Evolutionary conservation across 140 eudicot genomes (phyloP).

Genomic region (Stevia rebaudiana): DNA sequence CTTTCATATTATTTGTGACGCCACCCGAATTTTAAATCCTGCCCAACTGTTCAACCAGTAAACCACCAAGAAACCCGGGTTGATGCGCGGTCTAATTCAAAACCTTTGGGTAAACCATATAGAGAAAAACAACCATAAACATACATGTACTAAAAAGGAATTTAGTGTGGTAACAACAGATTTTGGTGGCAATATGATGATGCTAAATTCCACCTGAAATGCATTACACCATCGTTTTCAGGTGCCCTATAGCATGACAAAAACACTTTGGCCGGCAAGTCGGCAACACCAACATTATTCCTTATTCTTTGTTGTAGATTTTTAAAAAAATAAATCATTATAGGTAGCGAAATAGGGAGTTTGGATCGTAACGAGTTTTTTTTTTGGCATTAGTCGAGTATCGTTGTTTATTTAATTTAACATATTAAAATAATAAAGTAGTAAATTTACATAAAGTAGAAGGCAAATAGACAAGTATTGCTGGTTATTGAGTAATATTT

Average conservation of each 20-base stretch:
- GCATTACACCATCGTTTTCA: neutral
- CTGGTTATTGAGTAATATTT: no score
- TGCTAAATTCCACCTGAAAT: neutral
- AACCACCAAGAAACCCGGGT: no score
- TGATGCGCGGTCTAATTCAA: no score
- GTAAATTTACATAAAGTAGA: no score
- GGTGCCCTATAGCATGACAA: neutral
- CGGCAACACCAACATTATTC: slow-evolving; percentile 7
- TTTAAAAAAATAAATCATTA: neutral
- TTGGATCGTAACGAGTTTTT: neutral
- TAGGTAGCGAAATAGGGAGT: neutral
- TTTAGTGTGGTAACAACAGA: neutral
- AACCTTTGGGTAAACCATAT: neutral
- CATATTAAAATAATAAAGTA: no score
- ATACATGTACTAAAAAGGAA: neutral
- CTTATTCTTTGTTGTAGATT: neutral
- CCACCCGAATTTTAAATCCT: no score
- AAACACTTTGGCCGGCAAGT: slow-evolving; percentile 11
- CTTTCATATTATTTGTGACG: no score
- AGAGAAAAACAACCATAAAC: no score
- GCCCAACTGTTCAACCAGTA: no score
- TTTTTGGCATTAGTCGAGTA: neutral
- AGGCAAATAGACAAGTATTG: no score
- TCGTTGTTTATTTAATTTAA: neutral
- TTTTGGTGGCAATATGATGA: neutral